Evolutionary conservation across 2,329 filamentous ascomycete genomes (phyloP).

Genomic region (Dactylella cylindrospora): DNA sequence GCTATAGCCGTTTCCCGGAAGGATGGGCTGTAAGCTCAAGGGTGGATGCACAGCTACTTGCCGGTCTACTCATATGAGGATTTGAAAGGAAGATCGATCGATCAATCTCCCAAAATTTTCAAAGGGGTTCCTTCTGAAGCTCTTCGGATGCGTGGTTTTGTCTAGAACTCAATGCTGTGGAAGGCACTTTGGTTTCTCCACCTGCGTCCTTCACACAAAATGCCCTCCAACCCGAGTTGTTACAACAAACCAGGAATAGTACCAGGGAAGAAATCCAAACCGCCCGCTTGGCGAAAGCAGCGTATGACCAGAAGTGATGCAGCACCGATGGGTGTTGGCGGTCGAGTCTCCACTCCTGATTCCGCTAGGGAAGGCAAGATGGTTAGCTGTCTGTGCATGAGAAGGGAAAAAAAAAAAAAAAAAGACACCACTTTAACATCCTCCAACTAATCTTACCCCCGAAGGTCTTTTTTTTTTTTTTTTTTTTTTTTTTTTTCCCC

Average conservation of each 20-base stretch:
- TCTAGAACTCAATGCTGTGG: conserved; percentile 15
- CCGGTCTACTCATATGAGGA: conserved; percentile 45
- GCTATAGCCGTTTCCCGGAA: conserved; percentile 9
- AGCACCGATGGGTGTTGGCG: conserved; percentile 16
- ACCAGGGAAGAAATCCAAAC: conserved; percentile 19
- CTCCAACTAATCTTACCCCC: conserved; percentile 15
- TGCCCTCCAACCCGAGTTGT: conserved; percentile 42
- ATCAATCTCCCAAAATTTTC: conserved; percentile 28
- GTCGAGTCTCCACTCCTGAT: conserved; percentile 3
- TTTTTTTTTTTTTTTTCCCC: no score
- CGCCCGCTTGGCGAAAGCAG: conserved; percentile 33
- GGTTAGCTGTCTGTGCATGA: conserved; percentile 18
- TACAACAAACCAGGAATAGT: conserved; percentile 30
- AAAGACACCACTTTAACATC: no score
- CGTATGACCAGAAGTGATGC: conserved; percentile 19
- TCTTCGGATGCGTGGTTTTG: conserved; percentile 16
- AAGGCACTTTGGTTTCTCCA: conserved; percentile 33
- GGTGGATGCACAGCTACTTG: conserved; percentile 14
- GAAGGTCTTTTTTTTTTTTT: conserved; percentile 20
- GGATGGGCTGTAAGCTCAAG: not conserved
- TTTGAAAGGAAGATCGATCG: conserved; percentile 43
- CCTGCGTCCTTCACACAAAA: conserved; percentile 20
- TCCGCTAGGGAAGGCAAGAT: conserved; percentile 4
- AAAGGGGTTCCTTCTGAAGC: no score
- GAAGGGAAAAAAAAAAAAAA: conserved; percentile 18